Evolutionary conservation across 805 yeast species (phyloP).

Genomic region (Lipomyces spencermartinsiae): DNA sequence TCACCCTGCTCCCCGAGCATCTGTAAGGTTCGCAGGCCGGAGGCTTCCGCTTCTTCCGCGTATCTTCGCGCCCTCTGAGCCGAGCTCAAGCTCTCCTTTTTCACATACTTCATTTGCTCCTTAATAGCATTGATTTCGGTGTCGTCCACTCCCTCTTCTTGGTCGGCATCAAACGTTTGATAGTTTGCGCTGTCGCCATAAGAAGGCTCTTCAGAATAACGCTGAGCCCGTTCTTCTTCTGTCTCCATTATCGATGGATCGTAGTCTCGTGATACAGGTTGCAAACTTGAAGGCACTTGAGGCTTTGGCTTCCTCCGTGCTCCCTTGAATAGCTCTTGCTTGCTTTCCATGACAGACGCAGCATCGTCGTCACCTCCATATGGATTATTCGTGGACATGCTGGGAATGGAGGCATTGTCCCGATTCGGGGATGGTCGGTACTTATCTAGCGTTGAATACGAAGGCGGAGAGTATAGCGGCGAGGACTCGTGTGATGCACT

Average conservation of each 20-base stretch:
- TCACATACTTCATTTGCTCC: slow-evolving; percentile 79
- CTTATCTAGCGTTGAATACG: slow-evolving; percentile 7
- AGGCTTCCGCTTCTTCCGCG: slow-evolving; percentile 73
- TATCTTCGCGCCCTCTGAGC: slow-evolving; percentile 80
- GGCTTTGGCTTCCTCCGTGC: background rate
- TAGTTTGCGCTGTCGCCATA: slow-evolving; percentile 10
- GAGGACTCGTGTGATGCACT: background rate
- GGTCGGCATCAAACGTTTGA: slow-evolving; percentile 18
- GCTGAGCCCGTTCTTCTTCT: slow-evolving; percentile 31
- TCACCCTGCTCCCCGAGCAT: slow-evolving; percentile 95
- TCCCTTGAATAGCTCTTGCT: slow-evolving; percentile 6
- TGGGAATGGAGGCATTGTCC: background rate
- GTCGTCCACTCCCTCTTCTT: slow-evolving; percentile 58
- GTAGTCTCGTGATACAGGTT: slow-evolving; percentile 18
- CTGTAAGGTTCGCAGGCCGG: slow-evolving; percentile 84
- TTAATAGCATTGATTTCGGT: slow-evolving; percentile 88
- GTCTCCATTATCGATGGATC: slow-evolving; percentile 40
- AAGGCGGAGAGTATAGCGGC: background rate
- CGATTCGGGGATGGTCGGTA: background rate
- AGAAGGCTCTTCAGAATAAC: slow-evolving; percentile 1
- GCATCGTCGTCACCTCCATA: background rate
- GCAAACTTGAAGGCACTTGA: background rate
- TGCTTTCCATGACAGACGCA: background rate
- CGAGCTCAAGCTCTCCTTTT: slow-evolving; percentile 84
- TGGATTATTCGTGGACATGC: background rate